Base-by-base conservation (phyloP, 306 rosid species). In the Myrica gale region DNA sequence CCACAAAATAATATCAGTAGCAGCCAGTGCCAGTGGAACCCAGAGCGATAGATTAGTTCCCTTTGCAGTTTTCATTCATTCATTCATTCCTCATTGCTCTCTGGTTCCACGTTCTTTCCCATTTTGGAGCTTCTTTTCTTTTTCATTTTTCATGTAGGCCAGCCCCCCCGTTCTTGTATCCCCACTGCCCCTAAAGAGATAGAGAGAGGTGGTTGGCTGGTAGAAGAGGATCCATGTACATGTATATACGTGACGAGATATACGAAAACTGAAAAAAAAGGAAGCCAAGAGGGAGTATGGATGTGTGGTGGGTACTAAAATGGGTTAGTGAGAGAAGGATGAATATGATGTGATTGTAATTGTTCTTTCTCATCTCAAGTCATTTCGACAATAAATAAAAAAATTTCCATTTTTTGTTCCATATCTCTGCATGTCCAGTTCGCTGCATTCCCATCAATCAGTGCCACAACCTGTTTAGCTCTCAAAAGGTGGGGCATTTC, bases 21-120 rank as follows among this genome's bases (percentile, higher is more conserved):
- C 89, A 73, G 79, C 82, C 93, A 82, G 68, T 73, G 75, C 71
- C 84, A 77, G 57, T 21, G 94, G 93, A 84, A 81, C 84, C 93
- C 79, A 69, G 86, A 82, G 90, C 84, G 83, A 77, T 81, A 87
- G 88, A 77, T 61, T 90, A 88, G 90, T 81, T 82, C 90, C 86
- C 82, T 83, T 81, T 82, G 85, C 79, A 62, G 87, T 86, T 87
- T 85, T 80, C 42, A 90, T 94, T 92, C 83, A 86, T 91, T 94
- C 93, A 90, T 94, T 92, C 90, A 87, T 94, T 94, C 88, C 90
- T 62, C 89, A 92, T 90, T 87, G 88, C 87, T 85, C 89, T 86
- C 82, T 85, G 93, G 93, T 84, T 90, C 95, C 90, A 81, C 74
- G 58, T 83, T 51, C 74, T 79, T 16, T 62, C 50, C 73, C 55